These are phyloP conservation scores for Lavandula angustifolia DNA, from an alignment of 257 asterid genomes.

Conservation along the genomic window DNA sequence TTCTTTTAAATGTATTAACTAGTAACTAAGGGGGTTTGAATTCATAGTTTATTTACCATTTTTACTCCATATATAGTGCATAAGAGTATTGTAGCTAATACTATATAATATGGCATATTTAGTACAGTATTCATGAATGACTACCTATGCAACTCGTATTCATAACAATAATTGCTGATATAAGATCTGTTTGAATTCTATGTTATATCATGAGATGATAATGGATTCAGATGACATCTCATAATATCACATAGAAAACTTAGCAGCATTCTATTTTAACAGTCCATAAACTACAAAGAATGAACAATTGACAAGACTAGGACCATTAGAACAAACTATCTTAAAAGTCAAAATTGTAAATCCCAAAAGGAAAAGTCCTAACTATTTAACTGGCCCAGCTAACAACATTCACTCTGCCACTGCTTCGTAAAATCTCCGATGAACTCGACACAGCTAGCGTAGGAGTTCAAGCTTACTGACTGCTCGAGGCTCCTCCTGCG, in stretches of 20 bases:
- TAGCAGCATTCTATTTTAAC: neutral
- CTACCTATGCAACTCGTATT: too few species aligned
- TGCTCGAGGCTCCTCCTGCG: constrained; percentile 56
- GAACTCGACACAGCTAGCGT: constrained; percentile 25
- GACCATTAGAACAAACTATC: constrained; percentile 19
- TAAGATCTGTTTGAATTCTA: too few species aligned
- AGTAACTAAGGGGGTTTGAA: neutral
- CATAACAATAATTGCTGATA: too few species aligned
- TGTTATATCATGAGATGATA: too few species aligned
- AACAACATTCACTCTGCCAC: constrained; percentile 26
- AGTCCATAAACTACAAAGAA: constrained; percentile 30
- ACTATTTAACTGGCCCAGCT: constrained; percentile 31
- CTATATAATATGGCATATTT: too few species aligned
- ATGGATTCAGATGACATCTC: neutral
- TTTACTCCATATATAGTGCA: too few species aligned
- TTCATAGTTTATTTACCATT: too few species aligned
- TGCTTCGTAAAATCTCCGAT: neutral
- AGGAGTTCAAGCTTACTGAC: constrained; percentile 51
- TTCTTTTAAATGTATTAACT: neutral
- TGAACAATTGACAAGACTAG: constrained; percentile 30
- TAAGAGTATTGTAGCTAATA: too few species aligned
- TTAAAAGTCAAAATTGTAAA: constrained; percentile 34
- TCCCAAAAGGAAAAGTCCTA: neutral
- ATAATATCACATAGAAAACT: neutral
- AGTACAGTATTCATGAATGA: too few species aligned